These are phyloP conservation scores for Eucommia ulmoides DNA, from an alignment of 257 asterid genomes.

Conservation along the genomic window DNA sequence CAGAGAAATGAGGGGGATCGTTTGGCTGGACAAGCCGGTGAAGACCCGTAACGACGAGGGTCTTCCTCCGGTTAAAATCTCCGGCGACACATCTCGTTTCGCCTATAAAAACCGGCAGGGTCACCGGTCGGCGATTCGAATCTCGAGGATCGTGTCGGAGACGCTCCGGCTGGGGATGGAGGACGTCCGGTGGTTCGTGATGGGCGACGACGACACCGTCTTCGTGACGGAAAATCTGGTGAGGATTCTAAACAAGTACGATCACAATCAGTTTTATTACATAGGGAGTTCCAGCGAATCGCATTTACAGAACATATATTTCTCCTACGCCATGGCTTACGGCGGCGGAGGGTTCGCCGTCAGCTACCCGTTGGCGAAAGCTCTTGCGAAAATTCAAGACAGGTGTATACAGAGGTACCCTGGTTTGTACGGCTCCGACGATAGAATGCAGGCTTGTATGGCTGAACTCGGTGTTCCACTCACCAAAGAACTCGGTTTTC, in stretches of 20 bases:
- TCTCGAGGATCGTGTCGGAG: constrained; percentile 19
- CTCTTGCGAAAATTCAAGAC: constrained; percentile 28
- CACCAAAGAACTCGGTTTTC: constrained; percentile 65
- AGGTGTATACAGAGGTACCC: constrained; percentile 22
- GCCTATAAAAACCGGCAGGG: constrained; percentile 13
- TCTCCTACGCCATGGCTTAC: constrained; percentile 31
- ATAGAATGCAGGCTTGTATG: constrained; percentile 56
- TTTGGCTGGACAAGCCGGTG: constrained; percentile 22
- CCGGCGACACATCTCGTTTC: constrained; percentile 19
- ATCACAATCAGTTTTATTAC: constrained; percentile 25
- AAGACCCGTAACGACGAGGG: not conserved
- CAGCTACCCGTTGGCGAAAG: constrained; percentile 26
- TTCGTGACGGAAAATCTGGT: constrained; percentile 27
- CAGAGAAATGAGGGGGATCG: constrained; percentile 21
- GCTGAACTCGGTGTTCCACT: constrained; percentile 74
- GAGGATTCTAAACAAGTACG: constrained; percentile 23
- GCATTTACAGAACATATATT: constrained; percentile 23
- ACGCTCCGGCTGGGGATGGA: constrained; percentile 16
- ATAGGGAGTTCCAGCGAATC: constrained; percentile 28
- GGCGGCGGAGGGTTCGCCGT: constrained; percentile 39
- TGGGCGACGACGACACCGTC: constrained; percentile 37
- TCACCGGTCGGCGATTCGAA: constrained; percentile 16
- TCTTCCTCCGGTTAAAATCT: constrained; percentile 20
- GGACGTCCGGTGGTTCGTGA: constrained; percentile 32
- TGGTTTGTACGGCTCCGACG: constrained; percentile 29